Evolutionary conservation across 1,284 basidiomycete genomes (phyloP).

Genomic region (Ceratobasidium sp.): DNA sequence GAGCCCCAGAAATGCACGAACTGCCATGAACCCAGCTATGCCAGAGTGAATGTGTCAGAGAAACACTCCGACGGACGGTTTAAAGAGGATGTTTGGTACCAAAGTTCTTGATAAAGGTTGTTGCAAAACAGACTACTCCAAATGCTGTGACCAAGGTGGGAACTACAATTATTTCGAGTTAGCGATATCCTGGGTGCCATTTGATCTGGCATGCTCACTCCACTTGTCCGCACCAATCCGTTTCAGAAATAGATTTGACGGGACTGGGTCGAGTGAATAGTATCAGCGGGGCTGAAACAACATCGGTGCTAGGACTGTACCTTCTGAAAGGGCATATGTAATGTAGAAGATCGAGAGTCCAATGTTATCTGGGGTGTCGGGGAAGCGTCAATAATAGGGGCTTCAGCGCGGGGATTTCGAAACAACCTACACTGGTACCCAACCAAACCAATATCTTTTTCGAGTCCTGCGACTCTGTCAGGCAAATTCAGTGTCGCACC

Average conservation of each 20-base stretch:
- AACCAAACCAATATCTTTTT: constrained; percentile 46
- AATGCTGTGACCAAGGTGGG: constrained; percentile 46
- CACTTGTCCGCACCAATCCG: constrained; percentile 46
- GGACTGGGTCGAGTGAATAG: constrained; percentile 33
- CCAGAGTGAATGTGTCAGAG: background rate
- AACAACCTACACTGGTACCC: constrained; percentile 47
- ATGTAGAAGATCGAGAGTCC: constrained; percentile 49
- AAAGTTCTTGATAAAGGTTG: constrained; percentile 54
- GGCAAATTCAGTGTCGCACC: background rate
- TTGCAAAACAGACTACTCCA: constrained; percentile 48
- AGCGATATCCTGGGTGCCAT: too few relatives aligned
- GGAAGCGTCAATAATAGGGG: background rate
- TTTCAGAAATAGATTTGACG: constrained; percentile 48
- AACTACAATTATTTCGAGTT: constrained; percentile 27
- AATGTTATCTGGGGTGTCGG: constrained; percentile 46
- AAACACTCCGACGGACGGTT: background rate
- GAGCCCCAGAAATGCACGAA: constrained; percentile 55
- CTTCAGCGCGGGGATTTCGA: background rate
- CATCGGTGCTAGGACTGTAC: background rate
- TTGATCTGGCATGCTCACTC: constrained; percentile 40
- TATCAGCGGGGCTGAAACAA: background rate
- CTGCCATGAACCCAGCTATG: constrained; percentile 51
- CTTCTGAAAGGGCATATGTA: constrained; percentile 47
- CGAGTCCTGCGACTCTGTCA: constrained; percentile 47
- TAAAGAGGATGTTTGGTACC: constrained; percentile 42